Base-by-base conservation (phyloP, 176 grass and related monocot species). In the Oryza glumipatula region DNA sequence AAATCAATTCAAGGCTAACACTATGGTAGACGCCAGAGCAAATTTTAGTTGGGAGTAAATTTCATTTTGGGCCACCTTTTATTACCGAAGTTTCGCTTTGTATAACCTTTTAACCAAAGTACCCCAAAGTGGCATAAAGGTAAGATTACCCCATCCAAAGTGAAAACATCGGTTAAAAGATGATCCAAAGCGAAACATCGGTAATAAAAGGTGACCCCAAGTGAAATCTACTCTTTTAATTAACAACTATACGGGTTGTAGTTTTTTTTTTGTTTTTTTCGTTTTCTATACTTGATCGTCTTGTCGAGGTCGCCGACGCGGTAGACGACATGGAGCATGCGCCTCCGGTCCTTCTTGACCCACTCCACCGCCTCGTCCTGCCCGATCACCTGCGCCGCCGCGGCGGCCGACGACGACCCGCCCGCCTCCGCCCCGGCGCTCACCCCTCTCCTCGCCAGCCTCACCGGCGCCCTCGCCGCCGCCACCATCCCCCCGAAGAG, bases 241-340 rank as follows among this genome's bases (percentile, higher is more conserved):
- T 41, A 41, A 41, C 39, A 41, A 8, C 39, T 41, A 19, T 41
- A 19, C 16, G 13, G 51, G 22, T 3, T 4, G 47, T 0, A 58
- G 54, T 2, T 32, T 32, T n/a, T 4, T 24, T 8, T 39, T n/a
- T 4, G 17, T 8, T 8, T 41, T 8, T 7, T 6, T 39, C 28
- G 6, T 32, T 32, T 32, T 32, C 30, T 32, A 32, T 94, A 98
- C 95, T 98, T 94, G 84, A 98, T 98, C 39, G 96, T 95, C 88
- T 93, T 98, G 76, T 98, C 93, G 16, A 98, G 85, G 66, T 98
- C 96, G 11, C 96, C 96, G n/a, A 95, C 96, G 65, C 89, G 93
- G 84, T 93, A 98, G 60, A 98, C 96, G 22, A 95, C 96, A 60
- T 98, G 96, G 70, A 98, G 91, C 48, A 95, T 68, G 85, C 93